phyloP scores from a whole-genome alignment of 208 protist species.

The Phytomonas francai region DNA sequence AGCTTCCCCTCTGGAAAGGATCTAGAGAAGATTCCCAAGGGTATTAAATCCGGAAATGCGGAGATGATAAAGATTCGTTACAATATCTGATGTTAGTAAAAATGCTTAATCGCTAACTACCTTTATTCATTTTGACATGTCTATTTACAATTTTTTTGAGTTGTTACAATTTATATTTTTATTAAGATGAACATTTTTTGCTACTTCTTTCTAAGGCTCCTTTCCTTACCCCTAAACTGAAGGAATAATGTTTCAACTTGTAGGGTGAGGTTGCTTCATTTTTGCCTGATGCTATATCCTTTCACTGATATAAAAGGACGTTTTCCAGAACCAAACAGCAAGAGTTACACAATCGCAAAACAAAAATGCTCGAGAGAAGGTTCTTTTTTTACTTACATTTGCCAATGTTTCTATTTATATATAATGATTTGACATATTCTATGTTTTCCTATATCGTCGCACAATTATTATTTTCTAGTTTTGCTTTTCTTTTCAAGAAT shows the following conservation, averaged over 20 bases:
- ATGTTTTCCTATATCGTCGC: background rate
- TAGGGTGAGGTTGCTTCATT: slow-evolving; percentile 4
- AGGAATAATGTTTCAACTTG: too few species aligned
- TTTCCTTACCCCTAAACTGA: too few species aligned
- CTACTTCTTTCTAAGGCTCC: background rate
- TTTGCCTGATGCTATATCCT: slow-evolving; percentile 7
- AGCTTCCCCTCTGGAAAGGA: background rate
- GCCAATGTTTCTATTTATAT: background rate
- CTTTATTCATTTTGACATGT: slow-evolving; percentile 4
- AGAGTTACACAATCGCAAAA: background rate
- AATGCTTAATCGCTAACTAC: background rate
- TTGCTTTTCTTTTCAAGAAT: background rate
- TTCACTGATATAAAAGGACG: background rate
- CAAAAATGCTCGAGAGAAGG: background rate
- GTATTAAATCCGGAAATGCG: background rate
- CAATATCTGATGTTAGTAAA: background rate
- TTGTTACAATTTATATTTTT: slow-evolving; percentile 4
- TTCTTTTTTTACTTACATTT: background rate
- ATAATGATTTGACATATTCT: background rate
- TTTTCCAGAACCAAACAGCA: slow-evolving; percentile 1
- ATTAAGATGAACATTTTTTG: background rate
- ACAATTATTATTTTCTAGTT: background rate
- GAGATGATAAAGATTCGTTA: background rate
- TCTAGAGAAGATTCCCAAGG: background rate
- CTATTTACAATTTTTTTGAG: slow-evolving; percentile 14